These are phyloP conservation scores for Ramichloridium luteum DNA, from an alignment of 2,329 filamentous ascomycete species.

Conservation along the genomic window DNA sequence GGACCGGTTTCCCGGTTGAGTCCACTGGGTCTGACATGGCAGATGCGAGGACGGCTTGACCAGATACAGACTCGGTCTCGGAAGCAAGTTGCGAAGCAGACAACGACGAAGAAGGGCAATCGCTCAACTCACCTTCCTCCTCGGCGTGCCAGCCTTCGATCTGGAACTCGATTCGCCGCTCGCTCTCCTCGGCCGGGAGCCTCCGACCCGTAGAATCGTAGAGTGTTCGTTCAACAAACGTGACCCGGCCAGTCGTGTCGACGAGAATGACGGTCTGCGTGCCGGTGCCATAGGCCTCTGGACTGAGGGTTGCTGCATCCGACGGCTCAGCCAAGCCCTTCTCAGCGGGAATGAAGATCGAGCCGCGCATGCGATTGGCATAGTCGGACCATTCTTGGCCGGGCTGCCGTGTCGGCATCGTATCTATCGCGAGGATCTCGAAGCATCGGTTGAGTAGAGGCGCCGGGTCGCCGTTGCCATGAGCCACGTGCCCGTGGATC, in stretches of 20 bases:
- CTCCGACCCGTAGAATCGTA: conserved; percentile 40
- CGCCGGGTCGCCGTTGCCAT: conserved; percentile 30
- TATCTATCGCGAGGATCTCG: conserved; percentile 41
- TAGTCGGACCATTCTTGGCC: conserved; percentile 44
- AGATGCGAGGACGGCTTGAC: too few relatives aligned
- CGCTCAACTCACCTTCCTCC: conserved; percentile 2
- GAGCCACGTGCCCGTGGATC: conserved; percentile 32
- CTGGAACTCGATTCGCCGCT: conserved; percentile 36
- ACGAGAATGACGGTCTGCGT: conserved; percentile 52
- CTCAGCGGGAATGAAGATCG: conserved; percentile 48
- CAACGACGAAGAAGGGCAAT: too few relatives aligned
- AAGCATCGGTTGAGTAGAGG: conserved; percentile 43
- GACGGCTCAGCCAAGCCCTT: conserved; percentile 31
- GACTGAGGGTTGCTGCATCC: conserved; percentile 7
- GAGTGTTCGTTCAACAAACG: conserved; percentile 51
- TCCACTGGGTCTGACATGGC: too few relatives aligned
- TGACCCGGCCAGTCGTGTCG: conserved; percentile 41
- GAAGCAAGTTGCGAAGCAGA: too few relatives aligned
- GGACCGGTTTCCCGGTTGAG: too few relatives aligned
- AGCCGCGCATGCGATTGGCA: conserved; percentile 43
- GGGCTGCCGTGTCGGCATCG: conserved; percentile 38
- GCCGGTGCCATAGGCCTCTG: conserved; percentile 49
- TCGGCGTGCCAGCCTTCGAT: conserved; percentile 34
- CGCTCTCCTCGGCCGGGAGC: conserved; percentile 29
- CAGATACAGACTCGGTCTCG: too few relatives aligned